These are phyloP conservation scores for Coemansia sp. DNA, from an alignment of 192 early-diverging fungal genomes.

Conservation along the genomic window DNA sequence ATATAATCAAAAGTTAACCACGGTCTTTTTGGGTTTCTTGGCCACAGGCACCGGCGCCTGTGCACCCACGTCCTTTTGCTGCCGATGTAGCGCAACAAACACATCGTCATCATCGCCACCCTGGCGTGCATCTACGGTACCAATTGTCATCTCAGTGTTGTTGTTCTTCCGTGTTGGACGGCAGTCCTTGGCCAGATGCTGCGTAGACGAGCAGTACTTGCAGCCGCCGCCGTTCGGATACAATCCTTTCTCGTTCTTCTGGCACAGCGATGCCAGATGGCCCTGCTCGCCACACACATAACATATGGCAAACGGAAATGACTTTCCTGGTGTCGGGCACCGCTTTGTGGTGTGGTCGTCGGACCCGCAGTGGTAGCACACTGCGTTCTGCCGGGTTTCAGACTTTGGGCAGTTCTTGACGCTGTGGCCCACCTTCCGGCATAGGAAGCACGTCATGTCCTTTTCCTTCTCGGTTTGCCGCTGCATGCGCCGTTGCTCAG, in stretches of 20 bases:
- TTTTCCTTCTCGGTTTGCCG: conserved; percentile 41
- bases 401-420: conserved; percentile 78
- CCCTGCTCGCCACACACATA: conserved; percentile 85
- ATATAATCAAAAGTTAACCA: conserved; percentile 1
- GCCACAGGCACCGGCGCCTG: neutral
- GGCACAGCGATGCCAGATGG: conserved; percentile 78
- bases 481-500: conserved; percentile 32
- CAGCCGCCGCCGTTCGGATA: conserved; percentile 91
- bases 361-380: conserved; percentile 91
- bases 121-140: conserved; percentile 77
- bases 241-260: conserved; percentile 84
- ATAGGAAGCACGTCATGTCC: conserved; percentile 73
- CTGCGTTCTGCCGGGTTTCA: conserved; percentile 52
- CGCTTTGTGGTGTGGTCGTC: conserved; percentile 77
- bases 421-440: conserved; percentile 80
- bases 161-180: conserved; percentile 59
- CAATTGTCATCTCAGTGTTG: conserved; percentile 51
- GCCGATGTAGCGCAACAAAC: conserved; percentile 36
- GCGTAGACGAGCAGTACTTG: conserved; percentile 82
- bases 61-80: conserved; percentile 21
- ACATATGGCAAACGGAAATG: conserved; percentile 79
- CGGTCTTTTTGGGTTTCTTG: neutral
- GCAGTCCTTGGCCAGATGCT: conserved; percentile 84
- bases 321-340: conserved; percentile 61
- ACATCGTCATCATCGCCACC: conserved; percentile 93